Conservation (phyloP, 2,329 filamentous ascomycete genomes). For the Apiospora pterosperma region DNA sequence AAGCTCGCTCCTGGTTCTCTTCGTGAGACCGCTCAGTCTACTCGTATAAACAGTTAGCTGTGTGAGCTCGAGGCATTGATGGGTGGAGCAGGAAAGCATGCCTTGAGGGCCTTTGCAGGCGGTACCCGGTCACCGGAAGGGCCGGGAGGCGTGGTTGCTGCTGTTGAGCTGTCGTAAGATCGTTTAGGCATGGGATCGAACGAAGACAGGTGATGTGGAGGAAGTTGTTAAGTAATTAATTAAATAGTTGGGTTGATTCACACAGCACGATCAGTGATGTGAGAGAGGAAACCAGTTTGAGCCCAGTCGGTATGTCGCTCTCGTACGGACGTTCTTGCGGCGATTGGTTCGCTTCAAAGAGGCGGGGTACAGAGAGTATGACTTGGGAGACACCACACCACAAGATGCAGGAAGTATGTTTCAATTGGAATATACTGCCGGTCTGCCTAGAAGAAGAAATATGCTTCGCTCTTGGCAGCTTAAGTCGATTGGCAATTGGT, state of each 20-base stretch:
- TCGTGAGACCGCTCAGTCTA: conserved; percentile 74
- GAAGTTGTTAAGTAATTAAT: neutral
- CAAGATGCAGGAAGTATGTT: neutral
- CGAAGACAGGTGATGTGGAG: no score
- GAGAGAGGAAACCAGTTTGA: neutral
- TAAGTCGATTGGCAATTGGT: neutral
- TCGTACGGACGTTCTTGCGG: neutral
- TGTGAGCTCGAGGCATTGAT: neutral
- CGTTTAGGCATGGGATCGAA: conserved; percentile 34
- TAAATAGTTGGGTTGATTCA: neutral
- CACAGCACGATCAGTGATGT: neutral
- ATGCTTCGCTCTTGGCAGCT: neutral
- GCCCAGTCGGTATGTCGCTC: neutral
- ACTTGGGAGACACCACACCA: neutral
- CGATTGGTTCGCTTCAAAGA: neutral
- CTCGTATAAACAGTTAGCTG: neutral
- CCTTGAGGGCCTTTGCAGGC: conserved; percentile 33
- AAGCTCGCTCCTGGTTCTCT: conserved; percentile 83
- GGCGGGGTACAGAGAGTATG: neutral
- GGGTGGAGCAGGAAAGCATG: conserved; percentile 9
- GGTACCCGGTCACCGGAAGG: conserved; percentile 26
- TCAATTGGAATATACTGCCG: neutral
- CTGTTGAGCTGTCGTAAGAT: conserved; percentile 27
- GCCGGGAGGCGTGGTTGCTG: conserved; percentile 25
- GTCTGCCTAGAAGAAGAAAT: neutral